Evolutionary conservation across 441 rosid genomes (phyloP), one percentile per base, ranked within the genome.

Genomic region (Pelargonium fulgidum): DNA sequence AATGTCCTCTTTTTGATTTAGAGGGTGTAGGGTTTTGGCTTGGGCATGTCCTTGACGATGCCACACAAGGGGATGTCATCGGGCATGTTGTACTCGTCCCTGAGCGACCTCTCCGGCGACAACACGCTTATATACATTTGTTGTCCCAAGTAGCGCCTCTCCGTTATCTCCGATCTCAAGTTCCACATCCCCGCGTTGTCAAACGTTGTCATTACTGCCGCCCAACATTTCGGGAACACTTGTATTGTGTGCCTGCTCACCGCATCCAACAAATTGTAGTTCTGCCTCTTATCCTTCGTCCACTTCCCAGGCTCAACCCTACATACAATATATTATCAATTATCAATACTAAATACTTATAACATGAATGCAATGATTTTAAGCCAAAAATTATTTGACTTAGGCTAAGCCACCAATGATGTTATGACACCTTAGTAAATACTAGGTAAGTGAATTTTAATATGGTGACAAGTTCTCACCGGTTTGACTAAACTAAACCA

Each of bases 131-230:
- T 72, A 54, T 94, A 94, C 17, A 94, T 78, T 54, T 94, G 99
- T 70, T 94, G 99, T 26, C 99, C 99, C 1, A 93, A 85, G 80
- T 93, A 93, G 47, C 92, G 99, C 62, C 96, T 73, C 12, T 91
- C 96, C 96, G 96, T 88, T 61, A 75, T 83, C 79, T 94, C 99
- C 1, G 97, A 78, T 75, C 99, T 86, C 77, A 94, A 2, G 84
- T 91, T 88, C 99, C 99, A 94, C 96, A 91, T 90, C 3, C 99
- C 99, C 16, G 86, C 99, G 12, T 94, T 94, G 82, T 94, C 99
- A 0, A 94, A 82, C 12, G 99, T 85, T 13, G 91, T 78, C 68
- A 90, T 88, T 29, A 94, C 86, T 1, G 99, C 96, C 0, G 96
- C 81, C 99, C 99, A 94, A 68, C 96, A 85, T 20, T 79, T 82